These are phyloP conservation scores for Acaromyces ingoldii DNA, from an alignment of 1,284 basidiomycete species.

Conservation along the genomic window DNA sequence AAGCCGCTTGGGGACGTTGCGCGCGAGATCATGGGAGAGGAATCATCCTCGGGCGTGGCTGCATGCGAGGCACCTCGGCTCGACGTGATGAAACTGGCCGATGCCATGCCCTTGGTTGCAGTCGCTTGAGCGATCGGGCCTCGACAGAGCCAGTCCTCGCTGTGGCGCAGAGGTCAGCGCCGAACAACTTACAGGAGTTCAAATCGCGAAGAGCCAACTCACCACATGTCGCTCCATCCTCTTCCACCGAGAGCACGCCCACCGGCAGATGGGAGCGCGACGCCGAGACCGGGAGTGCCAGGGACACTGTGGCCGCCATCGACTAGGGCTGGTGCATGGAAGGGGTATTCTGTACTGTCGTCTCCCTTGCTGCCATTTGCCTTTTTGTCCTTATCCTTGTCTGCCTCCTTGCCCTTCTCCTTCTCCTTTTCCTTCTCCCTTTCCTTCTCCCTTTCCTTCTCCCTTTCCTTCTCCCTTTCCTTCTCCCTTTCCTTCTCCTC, in stretches of 20 bases:
- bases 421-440: not conserved
- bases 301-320: not conserved
- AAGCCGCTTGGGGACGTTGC: no score
- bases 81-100: not conserved
- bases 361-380: not conserved
- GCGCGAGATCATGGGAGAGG: no score
- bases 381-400: not conserved
- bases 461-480: slow-evolving; percentile 18
- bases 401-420: not conserved
- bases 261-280: not conserved
- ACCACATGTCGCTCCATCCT: slow-evolving; percentile 52
- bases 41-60: slow-evolving; percentile 2
- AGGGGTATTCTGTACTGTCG: not conserved
- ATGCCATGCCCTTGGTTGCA: slow-evolving; percentile 11
- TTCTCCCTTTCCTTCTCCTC: slow-evolving; percentile 20
- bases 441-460: not conserved
- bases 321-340: not conserved
- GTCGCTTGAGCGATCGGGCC: slow-evolving; percentile 18
- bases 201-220: no score
- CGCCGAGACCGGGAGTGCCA: not conserved
- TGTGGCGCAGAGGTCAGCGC: no score
- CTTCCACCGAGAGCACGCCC: slow-evolving; percentile 30
- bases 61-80: not conserved
- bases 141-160: slow-evolving; percentile 51
- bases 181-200: no score